Conservation (phyloP, 2,329 filamentous ascomycete species). For the Bipolaris gigantea region DNA sequence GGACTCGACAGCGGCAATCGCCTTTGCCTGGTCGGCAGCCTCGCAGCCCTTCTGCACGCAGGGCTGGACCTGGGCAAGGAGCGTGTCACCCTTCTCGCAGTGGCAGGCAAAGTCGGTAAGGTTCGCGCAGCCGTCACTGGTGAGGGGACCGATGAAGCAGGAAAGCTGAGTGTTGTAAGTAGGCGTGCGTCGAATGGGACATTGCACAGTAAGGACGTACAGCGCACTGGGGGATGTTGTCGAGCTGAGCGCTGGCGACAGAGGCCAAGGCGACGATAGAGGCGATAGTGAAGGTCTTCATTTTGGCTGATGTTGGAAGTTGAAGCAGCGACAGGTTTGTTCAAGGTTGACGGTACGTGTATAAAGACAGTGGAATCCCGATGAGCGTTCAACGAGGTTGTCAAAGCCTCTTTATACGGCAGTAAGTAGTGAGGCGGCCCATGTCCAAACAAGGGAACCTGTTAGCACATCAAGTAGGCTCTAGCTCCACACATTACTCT, state of each 20-base stretch:
- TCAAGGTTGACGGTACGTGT: slow-evolving; percentile 15
- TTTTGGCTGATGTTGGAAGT: slow-evolving; percentile 28
- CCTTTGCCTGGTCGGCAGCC: slow-evolving; percentile 40
- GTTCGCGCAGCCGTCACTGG: slow-evolving; percentile 49
- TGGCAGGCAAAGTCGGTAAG: slow-evolving; percentile 51
- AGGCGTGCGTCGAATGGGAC: neutral
- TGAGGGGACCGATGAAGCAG: slow-evolving; percentile 51
- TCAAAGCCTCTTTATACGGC: slow-evolving; percentile 25
- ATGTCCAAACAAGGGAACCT: slow-evolving; percentile 10
- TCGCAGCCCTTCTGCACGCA: slow-evolving; percentile 52
- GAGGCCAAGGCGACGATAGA: slow-evolving; percentile 49
- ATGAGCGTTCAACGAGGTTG: slow-evolving; percentile 3
- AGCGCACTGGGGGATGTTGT: slow-evolving; percentile 51
- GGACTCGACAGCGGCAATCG: slow-evolving; percentile 33
- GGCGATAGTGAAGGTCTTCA: slow-evolving; percentile 45
- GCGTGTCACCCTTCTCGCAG: slow-evolving; percentile 42
- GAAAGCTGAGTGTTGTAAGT: slow-evolving; percentile 44
- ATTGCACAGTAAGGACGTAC: slow-evolving; percentile 37
- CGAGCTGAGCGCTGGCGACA: slow-evolving; percentile 51
- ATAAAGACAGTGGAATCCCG: slow-evolving; percentile 20
- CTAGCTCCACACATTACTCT: slow-evolving; percentile 13
- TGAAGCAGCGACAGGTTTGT: slow-evolving; percentile 14
- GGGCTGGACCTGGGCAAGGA: slow-evolving; percentile 49
- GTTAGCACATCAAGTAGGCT: slow-evolving; percentile 14
- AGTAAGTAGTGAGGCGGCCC: slow-evolving; percentile 12